Evolutionary conservation across 2,329 filamentous ascomycete species (phyloP), one percentile per base, ranked within the genome.

Genomic region (Thermothelomyces thermophilus): DNA sequence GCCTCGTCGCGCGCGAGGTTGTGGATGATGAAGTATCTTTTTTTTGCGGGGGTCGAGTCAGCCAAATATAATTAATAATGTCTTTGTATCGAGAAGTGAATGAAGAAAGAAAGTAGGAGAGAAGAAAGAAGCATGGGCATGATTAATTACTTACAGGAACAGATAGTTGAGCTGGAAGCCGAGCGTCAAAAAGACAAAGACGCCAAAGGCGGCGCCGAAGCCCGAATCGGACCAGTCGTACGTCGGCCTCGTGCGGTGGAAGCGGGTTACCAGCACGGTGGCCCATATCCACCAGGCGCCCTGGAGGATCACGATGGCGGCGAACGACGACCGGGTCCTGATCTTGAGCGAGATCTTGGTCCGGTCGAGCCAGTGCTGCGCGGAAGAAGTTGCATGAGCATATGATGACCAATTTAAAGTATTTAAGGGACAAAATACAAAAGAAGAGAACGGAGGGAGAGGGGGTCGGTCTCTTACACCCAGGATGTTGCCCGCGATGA

Each of bases 161-260:
- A 42, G 28, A 8, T 33, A 42, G 40, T 42, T 42, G n/a, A 42
- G n/a, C 40, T 42, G 40, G 16, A 42, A 42, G 4, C 40, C 40
- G 16, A 33, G 26, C 10, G 40, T 42, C 26, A 42, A 11, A 16
- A 42, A 42, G 5, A 42, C 16, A n/a, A 42, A 42, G 8, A 42
- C 40, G 26, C n/a, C 40, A 16, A 42, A 42, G 17, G 40, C 40
- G 26, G 5, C 13, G 28, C 40, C 26, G 16, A 42, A 42, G 5
- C 26, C 26, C n/a, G 40, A 10, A 9, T 7, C 17, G 16, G 40
- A 10, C 40, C 40, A 42, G 40, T 42, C 40, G n/a, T 31, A 42
- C n/a, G 16, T 42, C 9, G 26, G 26, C 10, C 13, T 19, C n/a
- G 40, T 42, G n/a, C n/a, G 40, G 28, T 19, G 40, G 40, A 42